Base-by-base conservation (phyloP, 352 stramenopile species). In the Poterioochromonas sp. region DNA sequence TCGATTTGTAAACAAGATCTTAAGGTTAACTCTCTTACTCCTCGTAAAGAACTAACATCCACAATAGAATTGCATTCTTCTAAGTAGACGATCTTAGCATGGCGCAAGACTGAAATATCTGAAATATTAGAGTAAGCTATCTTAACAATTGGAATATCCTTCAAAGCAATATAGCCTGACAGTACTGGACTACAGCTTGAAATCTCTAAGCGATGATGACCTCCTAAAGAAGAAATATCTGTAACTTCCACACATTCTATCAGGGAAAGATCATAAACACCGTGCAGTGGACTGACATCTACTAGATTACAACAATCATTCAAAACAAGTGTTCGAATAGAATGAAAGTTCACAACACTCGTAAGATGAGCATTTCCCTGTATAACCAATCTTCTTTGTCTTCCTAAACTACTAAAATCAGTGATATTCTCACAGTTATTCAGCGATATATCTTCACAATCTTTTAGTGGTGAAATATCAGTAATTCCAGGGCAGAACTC, bases 21-120 rank as follows among this genome's bases (percentile, higher is more conserved):
- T 58, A 58, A 58, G 26, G 47, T 58, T 58, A 58, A 58, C 47
- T 58, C 47, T 58, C 47, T 58, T 58, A 58, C 47, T 58, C 47
- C 26, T 58, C 47, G 15, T 58, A 58, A 58, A 58, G 47, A 26
- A 58, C 47, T 58, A 58, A 58, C 47, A 58, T 58, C 47, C 47
- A 58, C 47, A 26, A 58, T 26, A 26, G 15, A 26, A 58, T 15
- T 15, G 26, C 47, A 58, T 26, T 58, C 47, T 58, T 58, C 47
- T 58, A 58, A 58, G 26, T 58, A 26, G 26, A 58, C 47, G 47
- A 58, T 26, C 26, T 58, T 58, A 26, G 47, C 47, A 58, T 58
- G 15, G 47, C 47, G 15, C 47, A 58, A 26, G 47, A 58, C 15
- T 58, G 47, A 58, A 58, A 58, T 26, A 58, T 58, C 47, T 58